Evolutionary conservation across 2,329 filamentous ascomycete species (phyloP), one percentile per base, ranked within the genome.

Genomic region (Endothia cerciana): DNA sequence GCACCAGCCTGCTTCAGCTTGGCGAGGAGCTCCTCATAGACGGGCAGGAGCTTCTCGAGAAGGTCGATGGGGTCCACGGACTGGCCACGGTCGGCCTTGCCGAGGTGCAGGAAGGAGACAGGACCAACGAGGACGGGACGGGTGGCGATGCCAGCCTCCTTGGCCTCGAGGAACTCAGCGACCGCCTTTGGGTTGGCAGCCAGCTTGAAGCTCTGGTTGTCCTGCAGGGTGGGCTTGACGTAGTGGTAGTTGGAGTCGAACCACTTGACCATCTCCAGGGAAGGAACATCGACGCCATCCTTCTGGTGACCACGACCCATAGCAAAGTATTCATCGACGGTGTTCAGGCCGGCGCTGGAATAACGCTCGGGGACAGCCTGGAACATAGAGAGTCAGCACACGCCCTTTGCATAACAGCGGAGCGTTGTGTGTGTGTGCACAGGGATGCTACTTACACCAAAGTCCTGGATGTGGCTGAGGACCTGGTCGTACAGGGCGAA

Each of bases 241-340:
- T 99, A 99, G 88, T 98, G 95, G 90, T 99, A 99, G 91, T 99
- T 99, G 72, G 93, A 97, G 87, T 99, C 95, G 79, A 99, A 99
- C 95, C 95, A 99, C 88, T 99, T 99, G 76, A 99, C 95, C 95
- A 99, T 99, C 88, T 99, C 95, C 82, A 97, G 85, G 77, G 87
- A 88, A 74, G 94, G 93, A 72, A 98, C 95, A 81, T 99, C 95
- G 74, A 98, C 87, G 80, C 92, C 88, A 77, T 89, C 88, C 89
- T 93, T 96, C 85, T 99, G 95, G 84, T 96, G 94, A 78, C 95
- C 95, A 90, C 95, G 92, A 77, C 95, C 95, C 93, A 99, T 97
- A 82, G 95, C 95, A 78, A 99, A 99, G 90, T 97, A 98, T 85
- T 97, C 90, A 84, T 99, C 95, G 79, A 99, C 85, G 72, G 87